These are phyloP conservation scores for Venturia aucupariae DNA, from an alignment of 2,329 filamentous ascomycete genomes.

Conservation along the genomic window DNA sequence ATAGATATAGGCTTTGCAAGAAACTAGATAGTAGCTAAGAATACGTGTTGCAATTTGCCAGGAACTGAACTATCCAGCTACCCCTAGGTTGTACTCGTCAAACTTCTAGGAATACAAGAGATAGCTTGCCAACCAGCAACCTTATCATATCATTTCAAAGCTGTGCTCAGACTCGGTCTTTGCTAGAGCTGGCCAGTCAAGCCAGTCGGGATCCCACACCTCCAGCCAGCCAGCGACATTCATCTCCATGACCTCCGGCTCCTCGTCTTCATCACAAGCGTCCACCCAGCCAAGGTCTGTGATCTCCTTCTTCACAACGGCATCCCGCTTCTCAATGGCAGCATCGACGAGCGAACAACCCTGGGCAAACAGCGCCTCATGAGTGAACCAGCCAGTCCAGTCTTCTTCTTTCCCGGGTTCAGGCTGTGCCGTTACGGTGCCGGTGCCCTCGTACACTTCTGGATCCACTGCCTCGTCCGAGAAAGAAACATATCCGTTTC, in stretches of 20 bases:
- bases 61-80: not conserved
- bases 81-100: not conserved
- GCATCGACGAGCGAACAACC: not conserved
- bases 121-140: not conserved
- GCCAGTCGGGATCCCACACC: not conserved
- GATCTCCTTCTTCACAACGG: not conserved
- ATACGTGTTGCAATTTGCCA: not conserved
- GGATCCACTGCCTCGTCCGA: not conserved
- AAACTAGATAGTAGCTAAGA: not conserved
- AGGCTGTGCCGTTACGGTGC: not conserved
- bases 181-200: not conserved
- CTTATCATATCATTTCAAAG: not conserved
- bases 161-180: not conserved
- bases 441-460: not conserved
- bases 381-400: not conserved
- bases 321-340: not conserved
- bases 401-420: not conserved
- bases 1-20: not conserved
- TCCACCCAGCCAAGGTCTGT: not conserved
- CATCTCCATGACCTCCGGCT: not conserved
- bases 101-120: not conserved
- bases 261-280: not conserved
- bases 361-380: not conserved
- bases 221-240: not conserved
- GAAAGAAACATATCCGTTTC: not conserved